These are phyloP conservation scores for Yamadazyma buinensis DNA, from an alignment of 1,139 yeast genomes.

Conservation along the genomic window DNA sequence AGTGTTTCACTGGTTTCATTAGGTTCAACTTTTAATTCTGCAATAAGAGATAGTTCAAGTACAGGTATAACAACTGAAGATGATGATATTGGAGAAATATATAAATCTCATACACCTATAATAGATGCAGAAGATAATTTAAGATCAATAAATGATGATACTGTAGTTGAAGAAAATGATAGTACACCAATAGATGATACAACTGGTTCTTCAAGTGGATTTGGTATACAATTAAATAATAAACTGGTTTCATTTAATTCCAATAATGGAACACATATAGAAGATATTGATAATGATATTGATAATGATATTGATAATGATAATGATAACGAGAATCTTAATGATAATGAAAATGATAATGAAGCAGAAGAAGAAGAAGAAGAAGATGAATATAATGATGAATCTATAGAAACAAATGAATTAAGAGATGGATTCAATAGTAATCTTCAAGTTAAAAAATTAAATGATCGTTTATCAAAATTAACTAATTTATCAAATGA, in stretches of 20 bases:
- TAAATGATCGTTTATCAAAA: neutral
- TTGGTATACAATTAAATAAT: too few species aligned
- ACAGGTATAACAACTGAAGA: slow-evolving; percentile 12
- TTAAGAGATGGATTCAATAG: slow-evolving; percentile 8
- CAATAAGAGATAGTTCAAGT: slow-evolving; percentile 10
- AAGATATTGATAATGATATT: neutral
- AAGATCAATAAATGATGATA: neutral
- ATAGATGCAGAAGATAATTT: neutral
- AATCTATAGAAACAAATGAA: slow-evolving; percentile 1
- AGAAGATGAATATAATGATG: neutral
- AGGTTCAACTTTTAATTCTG: slow-evolving; percentile 6
- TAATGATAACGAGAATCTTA: neutral
- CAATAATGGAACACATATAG: neutral
- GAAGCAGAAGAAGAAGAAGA: neutral
- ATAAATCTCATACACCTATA: neutral
- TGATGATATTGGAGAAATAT: neutral
- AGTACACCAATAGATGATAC: neutral
- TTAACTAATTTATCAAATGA: slow-evolving; percentile 10
- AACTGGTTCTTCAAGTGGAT: too few species aligned
- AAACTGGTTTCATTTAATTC: neutral
- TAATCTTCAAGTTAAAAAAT: slow-evolving; percentile 3
- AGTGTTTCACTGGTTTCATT: slow-evolving; percentile 6
- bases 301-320: neutral
- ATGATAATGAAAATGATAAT: neutral
- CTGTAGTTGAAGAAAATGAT: neutral